Percentiles rank a stretch among this genome's conserved stretches.
Conservation (phyloP, 148 eudicot genomes). For the Vaccinium macrocarpon region DNA sequence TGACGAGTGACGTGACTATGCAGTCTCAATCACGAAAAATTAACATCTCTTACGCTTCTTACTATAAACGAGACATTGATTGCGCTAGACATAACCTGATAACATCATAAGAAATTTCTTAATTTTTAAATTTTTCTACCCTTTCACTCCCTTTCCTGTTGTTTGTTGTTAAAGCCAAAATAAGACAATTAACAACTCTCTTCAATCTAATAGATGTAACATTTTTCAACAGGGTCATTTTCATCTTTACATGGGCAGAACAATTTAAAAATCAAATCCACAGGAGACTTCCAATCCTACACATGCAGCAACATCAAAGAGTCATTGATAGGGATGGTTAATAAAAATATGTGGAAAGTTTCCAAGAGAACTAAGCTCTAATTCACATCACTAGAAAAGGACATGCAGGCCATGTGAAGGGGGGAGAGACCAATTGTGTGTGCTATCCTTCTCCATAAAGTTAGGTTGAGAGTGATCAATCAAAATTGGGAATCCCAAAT, state of each 20-base stretch:
- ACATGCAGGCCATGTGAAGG: slow-evolving; percentile 14
- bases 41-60: no score
- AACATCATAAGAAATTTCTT: background rate
- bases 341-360: slow-evolving; percentile 6
- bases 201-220: background rate
- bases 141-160: background rate
- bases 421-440: background rate
- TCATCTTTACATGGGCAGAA: background rate
- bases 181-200: background rate
- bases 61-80: background rate
- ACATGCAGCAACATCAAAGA: slow-evolving; percentile 8
- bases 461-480: slow-evolving; percentile 7
- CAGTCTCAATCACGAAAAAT: background rate
- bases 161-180: background rate
- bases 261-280: slow-evolving; percentile 6
- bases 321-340: background rate
- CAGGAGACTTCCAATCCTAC: background rate
- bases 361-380: background rate
- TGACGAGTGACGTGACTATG: background rate
- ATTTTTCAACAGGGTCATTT: background rate
- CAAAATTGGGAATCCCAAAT: background rate
- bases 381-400: slow-evolving; percentile 4
- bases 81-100: background rate
- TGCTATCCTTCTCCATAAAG: background rate
- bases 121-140: background rate